Percentiles rank a stretch among this genome's conserved stretches.
Evolutionary conservation across 2,329 filamentous ascomycete genomes (phyloP).

Genomic region (Reticulascus tulasneorum): DNA sequence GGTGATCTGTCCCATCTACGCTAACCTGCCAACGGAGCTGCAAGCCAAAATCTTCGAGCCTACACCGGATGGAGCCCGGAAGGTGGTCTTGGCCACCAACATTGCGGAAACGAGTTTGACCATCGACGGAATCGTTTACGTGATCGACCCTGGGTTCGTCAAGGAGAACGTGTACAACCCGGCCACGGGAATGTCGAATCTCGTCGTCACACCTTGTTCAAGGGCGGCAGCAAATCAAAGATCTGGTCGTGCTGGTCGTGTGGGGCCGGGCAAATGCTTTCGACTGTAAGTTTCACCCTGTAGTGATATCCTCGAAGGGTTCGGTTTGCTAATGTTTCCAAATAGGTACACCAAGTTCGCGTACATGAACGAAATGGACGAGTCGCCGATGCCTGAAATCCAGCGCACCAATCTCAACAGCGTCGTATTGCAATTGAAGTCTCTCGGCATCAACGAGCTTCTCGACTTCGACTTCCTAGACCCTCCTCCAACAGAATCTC

Average conservation of each 20-base stretch:
- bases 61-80: constrained; percentile 77
- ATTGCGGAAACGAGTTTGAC: constrained; percentile 96
- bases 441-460: constrained; percentile 85
- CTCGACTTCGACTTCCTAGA: constrained; percentile 97
- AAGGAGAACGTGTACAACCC: constrained; percentile 96
- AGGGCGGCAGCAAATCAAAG: constrained; percentile 90
- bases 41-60: constrained; percentile 95
- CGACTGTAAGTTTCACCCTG: no score
- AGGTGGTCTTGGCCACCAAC: constrained; percentile 92
- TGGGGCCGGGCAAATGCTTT: constrained; percentile 89
- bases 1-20: constrained; percentile 89
- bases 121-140: constrained; percentile 93
- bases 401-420: constrained; percentile 83
- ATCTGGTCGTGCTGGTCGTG: constrained; percentile 87
- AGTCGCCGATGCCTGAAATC: constrained; percentile 89
- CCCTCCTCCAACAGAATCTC: constrained; percentile 80
- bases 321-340: no score
- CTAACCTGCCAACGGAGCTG: constrained; percentile 83
- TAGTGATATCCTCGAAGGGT: no score
- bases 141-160: constrained; percentile 91
- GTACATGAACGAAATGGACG: constrained; percentile 91
- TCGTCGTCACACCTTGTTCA: constrained; percentile 88
- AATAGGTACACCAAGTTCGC: constrained; percentile 96
- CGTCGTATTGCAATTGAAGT: constrained; percentile 82
- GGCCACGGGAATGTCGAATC: constrained; percentile 83